Evolutionary conservation across 345 rosid genomes (phyloP), one percentile per base, ranked within the genome.

Genomic region (Eutrema yunnanense): DNA sequence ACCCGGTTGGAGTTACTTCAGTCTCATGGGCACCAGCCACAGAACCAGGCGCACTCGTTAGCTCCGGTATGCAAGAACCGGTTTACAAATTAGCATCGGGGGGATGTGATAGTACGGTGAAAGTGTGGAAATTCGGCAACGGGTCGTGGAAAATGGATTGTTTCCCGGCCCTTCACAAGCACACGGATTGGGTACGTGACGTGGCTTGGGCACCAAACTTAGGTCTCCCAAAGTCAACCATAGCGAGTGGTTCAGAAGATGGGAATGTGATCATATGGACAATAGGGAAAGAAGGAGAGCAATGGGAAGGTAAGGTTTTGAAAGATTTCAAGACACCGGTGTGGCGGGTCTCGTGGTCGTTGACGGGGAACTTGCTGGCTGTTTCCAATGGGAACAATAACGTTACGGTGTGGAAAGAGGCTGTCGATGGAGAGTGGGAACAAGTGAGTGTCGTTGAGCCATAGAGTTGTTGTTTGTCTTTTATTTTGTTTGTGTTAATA

Each of bases 181-280:
- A 86, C 73, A 80, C 78, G 6, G 88, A 86, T 33, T 83, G 90
- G 90, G 88, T 86, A 2, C 77, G 87, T n/a, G 90, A 84, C 41
- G 90, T 86, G 65, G 88, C 88, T 0, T 86, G 90, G 90, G 90
- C 90, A 55, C 90, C 90, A 2, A 86, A 83, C 79, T 73, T 86
- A 76, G 90, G 90, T 46, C 86, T 86, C 26, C 85, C 84, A 1
- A 86, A 86, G 62, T 84, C 88, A 37, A 86, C 88, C 38, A 81
- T 86, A 56, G 90, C 88, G 0, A 86, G 90, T 42, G 85, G 83
- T 6, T 86, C 90, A 22, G 85, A 86, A 66, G 90, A 86, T 66
- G 90, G 90, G 49, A 84, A 75, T 1, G 90, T 84, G 50, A 78
- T 86, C 38, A 78, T 86, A 69, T 84, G 90, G 90, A 80, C 87